Evolutionary conservation across 345 rosid genomes (phyloP), one percentile per base, ranked within the genome.

Genomic region (Citrus unshiu): DNA sequence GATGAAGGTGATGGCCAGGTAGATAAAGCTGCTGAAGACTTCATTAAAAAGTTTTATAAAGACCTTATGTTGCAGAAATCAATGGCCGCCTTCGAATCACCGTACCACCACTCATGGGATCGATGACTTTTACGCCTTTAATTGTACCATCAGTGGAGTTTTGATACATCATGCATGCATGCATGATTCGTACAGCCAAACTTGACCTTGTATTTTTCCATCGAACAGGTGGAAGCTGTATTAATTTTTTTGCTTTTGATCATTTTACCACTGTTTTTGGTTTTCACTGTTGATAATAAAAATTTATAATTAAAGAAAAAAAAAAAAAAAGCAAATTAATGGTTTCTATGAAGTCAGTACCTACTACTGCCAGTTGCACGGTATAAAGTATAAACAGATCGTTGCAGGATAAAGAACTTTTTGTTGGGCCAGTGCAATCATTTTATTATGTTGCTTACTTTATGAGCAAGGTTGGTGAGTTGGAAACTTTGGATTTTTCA

Each of bases 1-100:
- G 85, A 89, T 72, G 87, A 83, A 32, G 93, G 93, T 10, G 75
- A 89, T 70, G 74, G 82, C 74, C 84, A 83, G 68, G 98, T 95
- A 60, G 97, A 95, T 66, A 83, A 80, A 84, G 96, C 90, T 2
- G 98, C 99, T 8, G 99, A 95, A 78, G 99, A 93, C 78, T 95
- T 95, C 81, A 95, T 95, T 63, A 87, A 86, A 77, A 92, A 87
- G 77, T 93, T 93, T 64, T 87, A 95, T 43, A 91, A 86, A 77
- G 90, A 93, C 46, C 85, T 90, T 75, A 90, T 84, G 86, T 78
- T 58, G 77, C 93, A 95, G 83, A 88, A 86, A 43, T 75, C 80
- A 79, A 78, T 58, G 88, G 82, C 81, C 10, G 82, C 85, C 7
- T 34, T 82, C 19, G 85, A 91, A 24, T 90, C 94, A 3, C 93